A percentile compares a stretch with the other conserved stretches of the same genome.
phyloP scores from a whole-genome alignment of 2,329 filamentous ascomycete species.

The Nigrospora osmanthi region DNA sequence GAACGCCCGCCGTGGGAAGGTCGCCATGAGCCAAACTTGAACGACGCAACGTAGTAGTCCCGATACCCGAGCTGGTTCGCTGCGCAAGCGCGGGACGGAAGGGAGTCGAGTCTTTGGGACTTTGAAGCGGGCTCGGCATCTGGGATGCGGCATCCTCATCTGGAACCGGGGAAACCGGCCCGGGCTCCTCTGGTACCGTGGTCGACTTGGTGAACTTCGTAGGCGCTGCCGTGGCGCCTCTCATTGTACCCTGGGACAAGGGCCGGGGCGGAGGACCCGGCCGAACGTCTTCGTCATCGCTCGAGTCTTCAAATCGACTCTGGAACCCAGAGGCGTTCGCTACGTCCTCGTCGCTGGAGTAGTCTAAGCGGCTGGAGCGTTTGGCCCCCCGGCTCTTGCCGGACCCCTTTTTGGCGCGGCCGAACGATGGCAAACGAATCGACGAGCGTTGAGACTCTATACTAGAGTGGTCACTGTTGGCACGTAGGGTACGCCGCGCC shows the following conservation, averaged over 20 bases:
- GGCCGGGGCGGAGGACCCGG: conserved; percentile 21
- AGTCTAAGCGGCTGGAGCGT: conserved; percentile 42
- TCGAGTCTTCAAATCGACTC: conserved; percentile 65
- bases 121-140: conserved; percentile 17
- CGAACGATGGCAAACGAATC: conserved; percentile 35
- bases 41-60: conserved; percentile 17
- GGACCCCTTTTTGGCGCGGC: conserved; percentile 27
- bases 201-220: conserved; percentile 50
- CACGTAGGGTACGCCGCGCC: conserved; percentile 38
- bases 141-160: conserved; percentile 38
- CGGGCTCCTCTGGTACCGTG: conserved; percentile 39
- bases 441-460: conserved; percentile 25
- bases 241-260: conserved; percentile 21
- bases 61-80: conserved; percentile 15
- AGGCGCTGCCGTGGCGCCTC: conserved; percentile 19
- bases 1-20: conserved; percentile 11
- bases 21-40: conserved; percentile 17
- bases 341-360: conserved; percentile 56
- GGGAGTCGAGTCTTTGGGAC: conserved; percentile 11
- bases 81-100: conserved; percentile 5
- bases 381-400: conserved; percentile 11
- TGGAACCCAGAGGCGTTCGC: conserved; percentile 28
- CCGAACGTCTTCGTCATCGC: conserved; percentile 50
- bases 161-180: conserved; percentile 51
- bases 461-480: conserved; percentile 22